Percentiles rank a stretch among this genome's conserved stretches.
Evolutionary conservation across 768 basidiomycete species (phyloP).

Genomic region (Trametes meyenii): DNA sequence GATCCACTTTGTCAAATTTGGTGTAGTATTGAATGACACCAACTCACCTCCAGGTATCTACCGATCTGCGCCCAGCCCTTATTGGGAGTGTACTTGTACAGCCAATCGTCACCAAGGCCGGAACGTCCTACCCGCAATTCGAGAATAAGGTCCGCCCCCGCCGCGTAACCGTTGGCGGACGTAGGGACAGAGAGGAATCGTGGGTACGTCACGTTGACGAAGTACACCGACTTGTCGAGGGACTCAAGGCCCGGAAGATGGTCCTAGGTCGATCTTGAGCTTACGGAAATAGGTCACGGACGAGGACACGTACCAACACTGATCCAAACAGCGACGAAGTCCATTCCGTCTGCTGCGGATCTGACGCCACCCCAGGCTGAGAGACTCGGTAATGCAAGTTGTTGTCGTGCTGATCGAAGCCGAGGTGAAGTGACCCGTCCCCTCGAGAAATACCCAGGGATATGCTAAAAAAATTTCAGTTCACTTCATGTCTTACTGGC

Average conservation of each 20-base stretch:
- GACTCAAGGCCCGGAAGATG: slow-evolving; percentile 38
- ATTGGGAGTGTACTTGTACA: slow-evolving; percentile 38
- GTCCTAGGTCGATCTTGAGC: slow-evolving; percentile 25
- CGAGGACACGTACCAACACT: slow-evolving; percentile 23
- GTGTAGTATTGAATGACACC: background rate
- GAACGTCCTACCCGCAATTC: slow-evolving; percentile 41
- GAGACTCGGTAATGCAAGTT: slow-evolving; percentile 39
- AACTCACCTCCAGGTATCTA: slow-evolving; percentile 37
- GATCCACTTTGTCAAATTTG: background rate
- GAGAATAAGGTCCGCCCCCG: slow-evolving; percentile 35
- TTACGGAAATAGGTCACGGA: background rate
- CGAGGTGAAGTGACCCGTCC: slow-evolving; percentile 40
- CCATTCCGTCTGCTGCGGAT: slow-evolving; percentile 32
- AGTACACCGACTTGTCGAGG: slow-evolving; percentile 35
- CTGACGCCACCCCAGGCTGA: slow-evolving; percentile 33
- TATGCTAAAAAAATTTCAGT: slow-evolving; percentile 29
- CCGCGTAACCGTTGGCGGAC: background rate
- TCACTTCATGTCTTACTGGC: background rate
- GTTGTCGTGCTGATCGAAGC: slow-evolving; percentile 43
- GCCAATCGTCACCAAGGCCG: slow-evolving; percentile 42
- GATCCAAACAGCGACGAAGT: slow-evolving; percentile 33
- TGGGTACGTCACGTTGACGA: slow-evolving; percentile 43
- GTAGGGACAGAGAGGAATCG: slow-evolving; percentile 32
- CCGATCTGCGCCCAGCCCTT: slow-evolving; percentile 37
- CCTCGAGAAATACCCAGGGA: slow-evolving; percentile 40